Base-by-base conservation (phyloP, 2,329 filamentous ascomycete genomes). In the Aspergillus fijiensis region DNA sequence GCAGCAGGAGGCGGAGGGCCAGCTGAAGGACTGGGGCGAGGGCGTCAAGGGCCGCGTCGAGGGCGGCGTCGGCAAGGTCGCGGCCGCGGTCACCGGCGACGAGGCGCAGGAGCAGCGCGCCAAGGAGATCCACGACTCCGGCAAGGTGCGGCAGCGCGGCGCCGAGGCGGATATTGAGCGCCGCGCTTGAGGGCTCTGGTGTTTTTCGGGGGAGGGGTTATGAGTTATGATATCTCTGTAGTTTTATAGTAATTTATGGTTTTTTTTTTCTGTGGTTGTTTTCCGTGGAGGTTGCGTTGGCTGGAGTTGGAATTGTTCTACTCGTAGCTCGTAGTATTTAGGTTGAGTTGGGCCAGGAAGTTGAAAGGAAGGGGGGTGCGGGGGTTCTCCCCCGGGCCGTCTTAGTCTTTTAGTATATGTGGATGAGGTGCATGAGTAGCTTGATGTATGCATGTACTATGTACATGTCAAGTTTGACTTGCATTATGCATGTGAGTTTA, bases 61-160 rank as follows among this genome's bases (percentile, higher is more conserved):
- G 49, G 92, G 93, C 11, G 81, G 88, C 1, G 67, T 96, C 4
- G 91, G 92, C 1, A 82, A 85, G 45, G 87, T 89, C 1, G 82
- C 90, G 31, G 86, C 92, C n/a, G 84, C 85, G 27, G 57, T 96
- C 14, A 90, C 87, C 2, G 92, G 92, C 19, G 87, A 96, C 73
- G 79, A 81, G 51, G 76, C 80, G 29, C 85, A 86, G 61, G 82
- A 93, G 81, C 89, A 87, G 71, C 81, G 90, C 74, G 74, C 82
- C 67, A 35, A 35, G 33, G 33, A 35, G 33, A 80, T 89, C 76
- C 92, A 95, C 71, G 92, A 95, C 69, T 79, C 85, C 65, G 93
- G 92, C 65, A 96, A 95, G 87, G 90, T 89, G 21, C 83, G 86
- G 71, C 90, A 96, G 83, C 85, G 92, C 21, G 90, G 92, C 53